Evolutionary conservation across 2,329 filamentous ascomycete species (phyloP), one percentile per base, ranked within the genome.

Genomic region (Aspergillus pseudotamarii): DNA sequence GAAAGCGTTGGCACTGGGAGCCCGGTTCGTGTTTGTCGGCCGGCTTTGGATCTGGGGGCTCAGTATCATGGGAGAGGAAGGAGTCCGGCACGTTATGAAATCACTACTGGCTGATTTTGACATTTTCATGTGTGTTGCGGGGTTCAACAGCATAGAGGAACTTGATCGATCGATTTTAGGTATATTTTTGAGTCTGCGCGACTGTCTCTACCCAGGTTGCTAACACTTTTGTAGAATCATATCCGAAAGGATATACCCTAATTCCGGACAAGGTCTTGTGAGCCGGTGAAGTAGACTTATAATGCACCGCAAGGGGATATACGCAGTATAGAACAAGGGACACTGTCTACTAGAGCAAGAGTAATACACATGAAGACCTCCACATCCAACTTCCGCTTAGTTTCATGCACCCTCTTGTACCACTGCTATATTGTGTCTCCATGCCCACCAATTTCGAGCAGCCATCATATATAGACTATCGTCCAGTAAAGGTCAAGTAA

Each of bases 1-100:
- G 71, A 89, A 89, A 70, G 87, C 86, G 1, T 76, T 89, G 16
- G 86, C 86, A 0, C 74, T 89, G 9, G 86, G 87, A 2, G 87
- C 87, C 0, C 85, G 85, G 66, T 88, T 88, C 65, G 86, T 88
- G 34, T 87, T 88, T 61, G 79, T 90, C 0, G 87, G 88, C 0
- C 73, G 88, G 6, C 79, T 88, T 3, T 88, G 85, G 81, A 80
- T 89, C 26, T 89, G 83, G 81, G 86, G 83, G 0, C 71, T 89
- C 11, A 82, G 82, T 46, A 87, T 88, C 60, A 85, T 84, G 74
- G 87, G 87, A 12, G 86, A 89, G 72, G 76, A 83, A 34, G 87
- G 87, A 1, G 86, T 89, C 1, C 75, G 84, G 0, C 87, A 89
- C 75, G 85, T 89, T 9, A 83, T 89, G 81, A 86, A 85, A 75